Evolutionary conservation across 2,329 filamentous ascomycete genomes (phyloP), one percentile per base, ranked within the genome.

Genomic region (Reticulascus tulasneorum): DNA sequence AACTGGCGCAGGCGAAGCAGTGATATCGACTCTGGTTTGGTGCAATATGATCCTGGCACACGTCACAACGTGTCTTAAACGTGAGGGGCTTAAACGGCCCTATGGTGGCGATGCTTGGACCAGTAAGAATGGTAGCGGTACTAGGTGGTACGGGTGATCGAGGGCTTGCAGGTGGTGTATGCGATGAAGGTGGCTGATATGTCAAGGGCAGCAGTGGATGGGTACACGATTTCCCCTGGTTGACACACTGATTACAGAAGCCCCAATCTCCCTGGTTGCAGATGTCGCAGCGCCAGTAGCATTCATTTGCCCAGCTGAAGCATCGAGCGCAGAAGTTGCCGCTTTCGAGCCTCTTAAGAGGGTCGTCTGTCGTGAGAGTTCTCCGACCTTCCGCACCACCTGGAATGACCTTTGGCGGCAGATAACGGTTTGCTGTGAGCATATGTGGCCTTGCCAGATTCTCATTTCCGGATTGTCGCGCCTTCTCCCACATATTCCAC

Each of bases 261-360:
- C 91, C 91, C 90, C 90, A 97, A 53, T 94, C 90, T 6, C 88
- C 91, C 44, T 93, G 81, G 50, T 95, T 95, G 63, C 91, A 97
- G 18, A 73, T 59, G 40, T 84, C 79, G 58, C 91, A 97, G 44
- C 86, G 82, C 91, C 90, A 97, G 60, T 86, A 94, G 60, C 87
- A 93, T 33, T 83, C 76, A 50, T 94, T 90, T 0, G 87, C 75
- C 67, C 79, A 85, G 1, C 75, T 68, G 13, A 74, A 67, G 56
- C 91, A 96, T 30, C 75, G 74, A 23, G 84, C 79, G 56, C 91
- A 97, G 58, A 96, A 96, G 6, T 86, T 81, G 15, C 91, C 91
- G 34, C 77, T 81, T 58, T 93, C 79, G 1, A 93, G 63, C 17
- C 86, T 71, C 24, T 72, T 71, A 5, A 68, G 63, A 0, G 86